Evolutionary conservation across 2,329 filamentous ascomycete genomes (phyloP).

Genomic region (Coniella lustricola): DNA sequence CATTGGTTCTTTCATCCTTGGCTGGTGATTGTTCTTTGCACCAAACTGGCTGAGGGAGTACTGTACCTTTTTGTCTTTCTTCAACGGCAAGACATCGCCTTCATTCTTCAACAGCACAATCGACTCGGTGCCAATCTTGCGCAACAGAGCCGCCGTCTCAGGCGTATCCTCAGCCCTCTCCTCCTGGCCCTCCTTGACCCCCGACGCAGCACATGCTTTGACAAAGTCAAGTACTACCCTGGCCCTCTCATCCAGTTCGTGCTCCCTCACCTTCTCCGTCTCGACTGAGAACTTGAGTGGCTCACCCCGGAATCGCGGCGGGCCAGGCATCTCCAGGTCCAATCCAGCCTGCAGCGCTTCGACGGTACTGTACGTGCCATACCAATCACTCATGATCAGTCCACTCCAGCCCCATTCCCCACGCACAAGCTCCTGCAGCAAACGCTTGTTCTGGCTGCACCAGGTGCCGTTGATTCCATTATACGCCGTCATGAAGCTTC

Average conservation of each 20-base stretch:
- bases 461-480: conserved; percentile 52
- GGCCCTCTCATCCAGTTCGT: conserved; percentile 51
- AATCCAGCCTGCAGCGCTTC: conserved; percentile 44
- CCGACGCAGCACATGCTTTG: conserved; percentile 47
- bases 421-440: conserved; percentile 44
- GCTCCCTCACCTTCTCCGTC: conserved; percentile 48
- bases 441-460: conserved; percentile 45
- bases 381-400: conserved; percentile 55
- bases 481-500: conserved; percentile 52
- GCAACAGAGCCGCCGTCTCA: conserved; percentile 56
- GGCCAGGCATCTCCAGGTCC: conserved; percentile 55
- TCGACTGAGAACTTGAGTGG: conserved; percentile 44
- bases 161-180: conserved; percentile 51
- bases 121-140: conserved; percentile 59
- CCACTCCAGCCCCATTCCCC: conserved; percentile 53
- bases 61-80: conserved; percentile 53
- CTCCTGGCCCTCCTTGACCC: conserved; percentile 46
- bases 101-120: conserved; percentile 72
- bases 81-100: conserved; percentile 53
- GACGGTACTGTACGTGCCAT: conserved; percentile 48
- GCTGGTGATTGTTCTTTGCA: no score
- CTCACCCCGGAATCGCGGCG: conserved; percentile 43
- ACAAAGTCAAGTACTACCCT: conserved; percentile 52
- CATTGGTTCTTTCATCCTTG: conserved; percentile 31
- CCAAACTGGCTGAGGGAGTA: no score